Conservation (phyloP, 345 rosid species). For the Trapa incisa region DNA sequence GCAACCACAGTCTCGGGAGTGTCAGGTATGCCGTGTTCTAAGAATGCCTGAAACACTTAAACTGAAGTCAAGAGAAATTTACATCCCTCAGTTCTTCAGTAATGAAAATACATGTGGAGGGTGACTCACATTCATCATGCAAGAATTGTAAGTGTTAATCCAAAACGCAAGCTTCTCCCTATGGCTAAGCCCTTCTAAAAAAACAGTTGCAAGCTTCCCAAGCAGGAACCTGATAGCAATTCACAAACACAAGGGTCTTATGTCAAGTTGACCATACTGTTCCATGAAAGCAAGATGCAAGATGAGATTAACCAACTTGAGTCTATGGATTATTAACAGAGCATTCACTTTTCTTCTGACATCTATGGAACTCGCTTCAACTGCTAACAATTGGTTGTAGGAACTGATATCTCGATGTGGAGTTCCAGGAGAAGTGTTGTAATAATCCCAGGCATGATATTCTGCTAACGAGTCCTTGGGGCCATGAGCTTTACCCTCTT, state of each 20-base stretch:
- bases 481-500: conserved; percentile 31
- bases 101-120: background rate
- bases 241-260: background rate
- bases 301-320: conserved; percentile 39
- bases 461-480: conserved; percentile 9
- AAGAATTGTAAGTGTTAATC: conserved; percentile 83
- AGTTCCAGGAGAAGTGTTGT: conserved; percentile 28
- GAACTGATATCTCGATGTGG: conserved; percentile 42
- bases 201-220: conserved; percentile 57
- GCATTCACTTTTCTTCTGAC: conserved; percentile 41
- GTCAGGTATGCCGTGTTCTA: conserved; percentile 72
- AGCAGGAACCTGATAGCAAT: conserved; percentile 45
- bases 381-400: conserved; percentile 6
- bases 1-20: conserved; percentile 72
- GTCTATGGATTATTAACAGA: conserved; percentile 51
- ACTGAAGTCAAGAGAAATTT: background rate
- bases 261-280: background rate
- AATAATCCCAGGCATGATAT: conserved; percentile 39
- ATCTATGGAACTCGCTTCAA: conserved; percentile 51
- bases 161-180: conserved; percentile 94
- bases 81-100: background rate
- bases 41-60: conserved; percentile 40
- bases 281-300: background rate
- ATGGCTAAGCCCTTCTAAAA: conserved; percentile 59
- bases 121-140: conserved; percentile 65